Percentiles rank a stretch among this genome's conserved stretches.
phyloP scores from a whole-genome alignment of 2,329 filamentous ascomycete species.

The Lasiodiplodia sp. region DNA sequence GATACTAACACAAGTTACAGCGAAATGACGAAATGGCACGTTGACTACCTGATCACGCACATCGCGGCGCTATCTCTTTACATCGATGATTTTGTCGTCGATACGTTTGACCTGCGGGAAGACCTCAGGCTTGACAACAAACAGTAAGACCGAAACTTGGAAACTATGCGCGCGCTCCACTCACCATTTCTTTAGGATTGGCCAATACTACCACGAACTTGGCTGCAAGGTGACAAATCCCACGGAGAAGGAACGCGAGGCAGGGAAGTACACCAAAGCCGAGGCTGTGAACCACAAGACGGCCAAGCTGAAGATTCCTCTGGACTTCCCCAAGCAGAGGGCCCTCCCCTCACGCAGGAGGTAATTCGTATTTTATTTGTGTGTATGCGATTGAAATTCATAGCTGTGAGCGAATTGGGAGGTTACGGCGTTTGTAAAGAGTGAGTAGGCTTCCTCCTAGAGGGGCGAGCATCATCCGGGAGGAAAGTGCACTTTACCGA shows the following conservation, averaged over 20 bases:
- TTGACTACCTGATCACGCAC: constrained; percentile 76
- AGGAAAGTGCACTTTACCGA: constrained; percentile 15
- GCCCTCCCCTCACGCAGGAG: constrained; percentile 43
- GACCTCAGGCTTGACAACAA: constrained; percentile 77
- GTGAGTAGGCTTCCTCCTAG: not conserved
- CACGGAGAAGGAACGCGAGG: constrained; percentile 57
- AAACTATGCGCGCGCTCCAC: not conserved
- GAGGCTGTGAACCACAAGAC: constrained; percentile 67
- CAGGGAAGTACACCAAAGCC: constrained; percentile 66
- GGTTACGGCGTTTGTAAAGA: constrained; percentile 9
- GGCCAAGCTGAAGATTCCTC: constrained; percentile 76
- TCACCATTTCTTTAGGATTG: constrained; percentile 54
- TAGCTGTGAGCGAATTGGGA: constrained; percentile 5
- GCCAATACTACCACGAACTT: constrained; percentile 77
- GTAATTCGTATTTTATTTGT: not conserved
- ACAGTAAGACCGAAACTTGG: constrained; percentile 51
- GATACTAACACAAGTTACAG: constrained; percentile 36
- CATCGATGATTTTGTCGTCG: constrained; percentile 75
- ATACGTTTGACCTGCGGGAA: constrained; percentile 72
- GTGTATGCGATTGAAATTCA: not conserved
- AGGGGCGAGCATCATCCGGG: not conserved
- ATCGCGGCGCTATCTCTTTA: constrained; percentile 75
- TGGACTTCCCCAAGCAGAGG: constrained; percentile 78
- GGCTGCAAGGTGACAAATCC: constrained; percentile 67
- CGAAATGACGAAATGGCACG: constrained; percentile 74